A percentile compares a stretch with the other conserved stretches of the same genome.
These are phyloP conservation scores for Barnettozyma sucrosica DNA, from an alignment of 805 yeast genomes.

Conservation along the genomic window DNA sequence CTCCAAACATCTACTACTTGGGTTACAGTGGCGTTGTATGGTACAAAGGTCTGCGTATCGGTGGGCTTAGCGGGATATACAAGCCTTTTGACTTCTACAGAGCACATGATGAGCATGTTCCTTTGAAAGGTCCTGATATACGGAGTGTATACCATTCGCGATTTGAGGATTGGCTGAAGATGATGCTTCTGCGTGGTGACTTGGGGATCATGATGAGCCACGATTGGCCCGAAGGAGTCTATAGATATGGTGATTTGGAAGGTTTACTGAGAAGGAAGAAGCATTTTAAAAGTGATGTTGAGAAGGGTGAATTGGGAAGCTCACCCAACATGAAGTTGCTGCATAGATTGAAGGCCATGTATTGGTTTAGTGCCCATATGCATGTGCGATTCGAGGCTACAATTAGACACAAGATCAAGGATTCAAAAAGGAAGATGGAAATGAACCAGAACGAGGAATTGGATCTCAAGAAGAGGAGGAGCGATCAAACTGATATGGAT, in stretches of 20 bases:
- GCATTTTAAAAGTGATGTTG: slow-evolving; percentile 60
- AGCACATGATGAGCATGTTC: slow-evolving; percentile 39
- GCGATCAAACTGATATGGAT: slow-evolving; percentile 26
- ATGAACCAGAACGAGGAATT: slow-evolving; percentile 5
- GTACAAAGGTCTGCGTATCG: slow-evolving; percentile 71
- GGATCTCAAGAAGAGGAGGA: slow-evolving; percentile 11
- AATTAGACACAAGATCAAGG: slow-evolving; percentile 31
- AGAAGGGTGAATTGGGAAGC: slow-evolving; percentile 59
- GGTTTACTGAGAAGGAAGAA: slow-evolving; percentile 54
- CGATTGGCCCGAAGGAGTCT: slow-evolving; percentile 92
- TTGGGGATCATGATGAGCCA: slow-evolving; percentile 68
- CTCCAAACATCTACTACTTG: slow-evolving; percentile 77
- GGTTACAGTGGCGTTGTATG: slow-evolving; percentile 74
- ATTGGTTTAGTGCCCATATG: slow-evolving; percentile 89
- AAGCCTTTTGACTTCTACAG: slow-evolving; percentile 44
- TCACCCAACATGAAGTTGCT: slow-evolving; percentile 58
- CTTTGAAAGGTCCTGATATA: slow-evolving; percentile 41
- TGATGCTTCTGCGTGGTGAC: slow-evolving; percentile 35
- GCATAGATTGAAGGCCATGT: slow-evolving; percentile 47
- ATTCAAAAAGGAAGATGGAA: slow-evolving; percentile 13
- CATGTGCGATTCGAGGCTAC: slow-evolving; percentile 69
- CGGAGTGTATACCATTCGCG: slow-evolving; percentile 69
- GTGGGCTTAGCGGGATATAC: slow-evolving; percentile 82
- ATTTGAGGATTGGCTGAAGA: slow-evolving; percentile 48
- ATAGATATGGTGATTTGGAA: slow-evolving; percentile 51